Evolutionary conservation across 176 grass and related monocot species (phyloP), one percentile per base, ranked within the genome.

Genomic region (Microstegium vimineum): DNA sequence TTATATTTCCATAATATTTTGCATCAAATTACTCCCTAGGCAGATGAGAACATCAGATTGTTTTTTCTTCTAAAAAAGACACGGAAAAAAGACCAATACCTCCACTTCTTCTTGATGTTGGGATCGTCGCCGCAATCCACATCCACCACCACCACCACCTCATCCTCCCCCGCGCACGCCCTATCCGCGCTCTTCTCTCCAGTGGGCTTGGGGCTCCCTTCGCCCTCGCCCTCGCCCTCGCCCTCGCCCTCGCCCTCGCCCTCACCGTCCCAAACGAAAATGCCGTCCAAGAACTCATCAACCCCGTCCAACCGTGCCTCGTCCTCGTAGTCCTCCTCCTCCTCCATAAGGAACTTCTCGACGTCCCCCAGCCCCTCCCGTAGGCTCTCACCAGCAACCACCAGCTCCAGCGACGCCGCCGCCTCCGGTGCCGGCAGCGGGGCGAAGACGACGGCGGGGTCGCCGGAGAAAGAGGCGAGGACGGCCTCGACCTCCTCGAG

Each of bases 311-410:
- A 61, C 69, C 20, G 86, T 22, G 52, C 71, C 62, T 26, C 64
- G 4, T 22, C 77, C 83, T 16, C 31, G 43, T 32, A 32, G 28
- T 94, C 95, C 79, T 74, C 80, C 95, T 32, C 20, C 17, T 94
- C 95, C 79, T 74, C 80, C 95, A 94, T 90, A 12, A 98, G 87
- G 35, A 91, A 89, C 84, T 82, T 91, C 87, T 94, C 92, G 27
- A 93, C 66, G 49, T 73, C 83, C 34, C 62, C 69, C 32, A 76
- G n/a, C 47, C 31, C 71, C 30, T 74, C 83, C 35, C 23, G 47
- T 9, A 18, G 36, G 57, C 15, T 18, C 57, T 77, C 75, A 37
- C 8, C 75, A 77, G 4, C 5, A 33, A 1, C 41, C 41, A 49
- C 12, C 28, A 3, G 28, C 60, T 46, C 75, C 71, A 16, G 28